Percentiles rank a stretch among this genome's conserved stretches.
These are phyloP conservation scores for Entomortierella beljakovae DNA, from an alignment of 192 early-diverging fungal genomes.

Conservation along the genomic window DNA sequence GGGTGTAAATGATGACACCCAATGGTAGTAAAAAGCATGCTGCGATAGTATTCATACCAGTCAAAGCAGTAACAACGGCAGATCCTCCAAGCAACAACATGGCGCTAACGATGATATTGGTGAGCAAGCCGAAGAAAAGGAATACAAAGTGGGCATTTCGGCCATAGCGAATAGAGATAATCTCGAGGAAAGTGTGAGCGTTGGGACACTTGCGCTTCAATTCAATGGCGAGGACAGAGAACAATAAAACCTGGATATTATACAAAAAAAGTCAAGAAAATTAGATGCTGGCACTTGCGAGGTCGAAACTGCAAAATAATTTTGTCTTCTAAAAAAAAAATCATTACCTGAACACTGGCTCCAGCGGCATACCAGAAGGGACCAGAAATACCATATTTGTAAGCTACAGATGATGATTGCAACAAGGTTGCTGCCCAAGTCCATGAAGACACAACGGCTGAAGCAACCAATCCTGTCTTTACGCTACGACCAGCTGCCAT, in stretches of 20 bases:
- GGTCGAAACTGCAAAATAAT: background rate
- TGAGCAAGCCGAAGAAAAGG: slow-evolving; percentile 61
- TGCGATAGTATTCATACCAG: slow-evolving; percentile 72
- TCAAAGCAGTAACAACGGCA: slow-evolving; percentile 72
- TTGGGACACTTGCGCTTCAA: slow-evolving; percentile 79
- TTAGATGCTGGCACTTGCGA: background rate
- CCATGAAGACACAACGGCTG: slow-evolving; percentile 76
- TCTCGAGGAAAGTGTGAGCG: slow-evolving; percentile 80
- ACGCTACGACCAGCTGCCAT: slow-evolving; percentile 75
- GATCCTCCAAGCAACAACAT: slow-evolving; percentile 80
- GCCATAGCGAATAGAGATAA: slow-evolving; percentile 74
- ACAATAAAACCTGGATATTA: slow-evolving; percentile 64
- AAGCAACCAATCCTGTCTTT: slow-evolving; percentile 76
- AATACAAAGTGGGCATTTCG: slow-evolving; percentile 70
- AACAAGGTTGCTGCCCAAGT: slow-evolving; percentile 79
- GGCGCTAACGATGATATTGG: slow-evolving; percentile 76
- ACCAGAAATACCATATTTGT: slow-evolving; percentile 74
- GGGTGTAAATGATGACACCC: slow-evolving; percentile 74
- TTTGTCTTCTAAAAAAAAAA: background rate
- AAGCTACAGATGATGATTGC: slow-evolving; percentile 76
- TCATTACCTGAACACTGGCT: slow-evolving; percentile 68
- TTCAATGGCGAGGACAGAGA: slow-evolving; percentile 81
- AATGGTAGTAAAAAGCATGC: slow-evolving; percentile 75
- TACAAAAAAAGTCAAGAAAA: background rate
- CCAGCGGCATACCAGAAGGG: slow-evolving; percentile 79